These are phyloP conservation scores for Capsella bursapastoris DNA, from an alignment of 345 rosid genomes.

Conservation along the genomic window DNA sequence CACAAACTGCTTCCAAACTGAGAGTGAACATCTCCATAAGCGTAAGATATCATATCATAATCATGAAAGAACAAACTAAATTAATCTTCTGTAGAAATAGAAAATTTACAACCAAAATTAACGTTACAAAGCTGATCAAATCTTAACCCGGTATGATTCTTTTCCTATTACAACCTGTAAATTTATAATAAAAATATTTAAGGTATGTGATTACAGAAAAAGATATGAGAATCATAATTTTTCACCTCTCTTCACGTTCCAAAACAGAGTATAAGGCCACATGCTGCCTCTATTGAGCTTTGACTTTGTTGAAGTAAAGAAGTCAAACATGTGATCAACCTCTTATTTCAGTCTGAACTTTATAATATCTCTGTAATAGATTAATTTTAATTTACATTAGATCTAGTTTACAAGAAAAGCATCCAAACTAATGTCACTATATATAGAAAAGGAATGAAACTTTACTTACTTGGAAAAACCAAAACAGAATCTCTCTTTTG, in stretches of 20 bases:
- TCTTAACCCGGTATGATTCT: constrained; percentile 17
- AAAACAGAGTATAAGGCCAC: constrained; percentile 40
- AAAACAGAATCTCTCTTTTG: constrained; percentile 42
- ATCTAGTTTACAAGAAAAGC: constrained; percentile 30
- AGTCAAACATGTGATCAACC: constrained; percentile 45
- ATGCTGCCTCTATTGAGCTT: constrained; percentile 38
- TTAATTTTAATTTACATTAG: not conserved
- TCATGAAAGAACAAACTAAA: constrained; percentile 24
- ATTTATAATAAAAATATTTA: not conserved
- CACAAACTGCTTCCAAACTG: constrained; percentile 36
- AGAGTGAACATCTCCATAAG: constrained; percentile 34
- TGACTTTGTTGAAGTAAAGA: constrained; percentile 25
- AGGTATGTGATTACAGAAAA: constrained; percentile 27
- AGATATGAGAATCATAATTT: constrained; percentile 31
- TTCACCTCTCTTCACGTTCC: constrained; percentile 49
- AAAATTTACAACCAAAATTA: constrained; percentile 13
- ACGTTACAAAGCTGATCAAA: constrained; percentile 20
- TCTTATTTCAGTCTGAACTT: constrained; percentile 31
- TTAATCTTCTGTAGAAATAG: not conserved
- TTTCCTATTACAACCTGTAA: constrained; percentile 37
- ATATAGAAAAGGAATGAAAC: constrained; percentile 30
- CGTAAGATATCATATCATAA: constrained; percentile 34
- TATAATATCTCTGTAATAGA: not conserved
- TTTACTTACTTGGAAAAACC: constrained; percentile 28
- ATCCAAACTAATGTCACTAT: constrained; percentile 15